Base-by-base conservation (phyloP, 805 yeast species). In the Barnettozyma pratensis region DNA sequence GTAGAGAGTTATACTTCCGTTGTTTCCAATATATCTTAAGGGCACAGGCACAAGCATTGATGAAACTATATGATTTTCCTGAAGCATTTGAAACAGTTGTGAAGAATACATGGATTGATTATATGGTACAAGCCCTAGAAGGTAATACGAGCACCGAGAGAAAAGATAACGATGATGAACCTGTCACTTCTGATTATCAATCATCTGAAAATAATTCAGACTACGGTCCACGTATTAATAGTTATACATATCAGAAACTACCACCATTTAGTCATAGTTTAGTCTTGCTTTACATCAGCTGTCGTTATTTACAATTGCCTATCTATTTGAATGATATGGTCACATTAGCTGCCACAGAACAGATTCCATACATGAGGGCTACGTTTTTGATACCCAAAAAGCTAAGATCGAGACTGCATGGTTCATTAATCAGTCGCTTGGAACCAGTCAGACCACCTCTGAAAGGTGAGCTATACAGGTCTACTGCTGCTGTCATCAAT, bases 11-110 rank as follows among this genome's bases (percentile, higher is more conserved):
- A 37, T 78, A 69, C 52, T 56, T 75, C 41, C 70, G 68, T 58
- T 67, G 79, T 39, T 68, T 74, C 43, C 91, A 84, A 59, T 55
- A 58, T 35, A 62, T 84, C 4, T 60, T 87, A 37, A 70, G 73
- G 46, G 61, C 63, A 25, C 87, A 84, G 54, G 64, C 73, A 2
- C 60, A 58, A 30, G 66, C 70, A 62, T 56, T 82, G 11, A 64
- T 73, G 2, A 51, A 63, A 4, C 54, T 63, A 6, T 57, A 61
- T 34, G 58, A 60, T 0, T 54, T 69, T 6, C 72, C 75, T 1
- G 42, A 44, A 4, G 51, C 55, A 0, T 60, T 67, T 28, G 65
- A 65, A 40, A 52, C 59, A 4, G 53, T 62, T 3, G 76, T 73
- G 2, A 75, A 71, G 52, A 47, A 61, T 10, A 53, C 72, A 8